These are phyloP conservation scores for Cercospora janseana DNA, from an alignment of 2,329 filamentous ascomycete species.

Conservation along the genomic window DNA sequence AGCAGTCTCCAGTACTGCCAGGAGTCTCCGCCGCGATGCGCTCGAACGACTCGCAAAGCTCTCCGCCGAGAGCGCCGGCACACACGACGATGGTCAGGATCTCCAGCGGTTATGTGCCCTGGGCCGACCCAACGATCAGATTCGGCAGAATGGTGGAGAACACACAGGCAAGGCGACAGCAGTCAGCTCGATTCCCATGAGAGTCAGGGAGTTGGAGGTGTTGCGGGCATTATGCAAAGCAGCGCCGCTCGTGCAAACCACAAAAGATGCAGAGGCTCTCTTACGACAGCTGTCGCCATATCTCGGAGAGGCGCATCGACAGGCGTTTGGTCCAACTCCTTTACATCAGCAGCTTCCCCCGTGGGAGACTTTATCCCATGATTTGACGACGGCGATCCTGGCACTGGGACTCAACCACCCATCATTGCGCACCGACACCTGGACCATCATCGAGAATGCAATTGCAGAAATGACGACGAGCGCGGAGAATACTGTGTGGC, in stretches of 20 bases:
- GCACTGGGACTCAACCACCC: conserved; percentile 72
- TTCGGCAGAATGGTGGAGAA: conserved; percentile 24
- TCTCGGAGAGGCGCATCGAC: conserved; percentile 77
- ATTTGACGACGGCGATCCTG: conserved; percentile 78
- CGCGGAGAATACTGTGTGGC: conserved; percentile 52
- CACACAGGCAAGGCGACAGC: conserved; percentile 11
- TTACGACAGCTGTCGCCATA: conserved; percentile 79
- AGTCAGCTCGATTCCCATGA: conserved; percentile 41
- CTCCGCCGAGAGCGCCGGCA: conserved; percentile 42
- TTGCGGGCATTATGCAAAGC: conserved; percentile 89
- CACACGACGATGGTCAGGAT: conserved; percentile 33
- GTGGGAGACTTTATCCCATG: conserved; percentile 77
- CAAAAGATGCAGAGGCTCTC: conserved; percentile 73
- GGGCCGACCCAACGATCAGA: conserved; percentile 20
- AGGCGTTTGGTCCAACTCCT: conserved; percentile 74
- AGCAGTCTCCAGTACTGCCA: conserved; percentile 23
- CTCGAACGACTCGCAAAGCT: conserved; percentile 52
- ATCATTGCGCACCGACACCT: conserved; percentile 64
- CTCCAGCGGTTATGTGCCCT: conserved; percentile 45
- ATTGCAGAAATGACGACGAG: conserved; percentile 67
- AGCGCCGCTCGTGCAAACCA: conserved; percentile 68
- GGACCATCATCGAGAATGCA: conserved; percentile 68
- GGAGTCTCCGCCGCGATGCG: conserved; percentile 46
- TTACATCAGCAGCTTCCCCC: conserved; percentile 81
- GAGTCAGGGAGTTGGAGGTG: conserved; percentile 85